A percentile compares a stretch with the other conserved stretches of the same genome.
phyloP scores from a whole-genome alignment of 78 protist genomes.

The Monocercomonoides exilis region DNA sequence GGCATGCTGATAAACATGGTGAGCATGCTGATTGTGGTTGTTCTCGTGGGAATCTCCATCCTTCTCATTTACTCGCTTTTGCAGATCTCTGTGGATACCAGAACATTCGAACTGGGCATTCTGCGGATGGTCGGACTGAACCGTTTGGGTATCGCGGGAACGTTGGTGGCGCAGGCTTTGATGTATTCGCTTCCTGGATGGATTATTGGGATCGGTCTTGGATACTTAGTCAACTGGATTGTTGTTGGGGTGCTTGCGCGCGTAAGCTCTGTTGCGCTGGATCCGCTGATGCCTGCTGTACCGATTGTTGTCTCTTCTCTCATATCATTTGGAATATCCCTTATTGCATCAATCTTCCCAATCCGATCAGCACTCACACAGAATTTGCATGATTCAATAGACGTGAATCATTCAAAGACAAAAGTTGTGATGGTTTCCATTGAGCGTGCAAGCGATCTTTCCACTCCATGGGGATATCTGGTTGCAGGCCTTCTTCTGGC shows the following conservation, averaged over 20 bases:
- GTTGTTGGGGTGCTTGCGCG: not conserved
- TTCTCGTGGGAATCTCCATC: conserved; percentile 53
- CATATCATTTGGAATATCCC: conserved; percentile 30
- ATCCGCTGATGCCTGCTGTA: not conserved
- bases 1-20: not conserved
- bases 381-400: not conserved
- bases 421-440: not conserved
- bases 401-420: not conserved
- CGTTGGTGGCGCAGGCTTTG: conserved; percentile 59
- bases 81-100: conserved; percentile 68
- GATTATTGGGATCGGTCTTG: conserved; percentile 58
- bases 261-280: not conserved
- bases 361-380: not conserved
- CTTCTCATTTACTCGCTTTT: conserved; percentile 77
- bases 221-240: conserved; percentile 3
- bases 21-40: conserved; percentile 38
- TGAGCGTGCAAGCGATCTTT: not conserved
- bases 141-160: conserved; percentile 47
- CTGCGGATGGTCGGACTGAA: conserved; percentile 61
- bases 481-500: not conserved
- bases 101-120: conserved; percentile 81
- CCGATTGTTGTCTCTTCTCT: conserved; percentile 15
- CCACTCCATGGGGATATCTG: no score
- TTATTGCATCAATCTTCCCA: not conserved
- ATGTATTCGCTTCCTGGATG: conserved; percentile 70